phyloP scores from a whole-genome alignment of 352 stramenopile genomes.

The Globisporangium spiculum region DNA sequence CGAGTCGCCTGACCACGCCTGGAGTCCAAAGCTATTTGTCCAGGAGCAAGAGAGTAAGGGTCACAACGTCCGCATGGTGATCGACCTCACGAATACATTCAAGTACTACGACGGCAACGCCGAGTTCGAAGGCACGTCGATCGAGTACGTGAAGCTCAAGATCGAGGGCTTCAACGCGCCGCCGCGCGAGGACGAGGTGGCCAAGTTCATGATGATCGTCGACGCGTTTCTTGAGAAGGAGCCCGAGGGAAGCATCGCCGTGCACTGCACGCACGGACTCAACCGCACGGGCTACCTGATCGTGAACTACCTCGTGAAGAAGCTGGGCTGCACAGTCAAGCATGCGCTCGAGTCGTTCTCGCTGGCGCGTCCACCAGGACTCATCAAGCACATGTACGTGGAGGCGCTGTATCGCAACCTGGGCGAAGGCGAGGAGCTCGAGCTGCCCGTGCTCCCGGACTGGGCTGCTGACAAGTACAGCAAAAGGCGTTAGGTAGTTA shows the following conservation, averaged over 20 bases:
- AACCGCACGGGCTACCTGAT: slow-evolving; percentile 80
- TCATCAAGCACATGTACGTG: slow-evolving; percentile 86
- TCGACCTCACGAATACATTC: slow-evolving; percentile 83
- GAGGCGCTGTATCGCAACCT: slow-evolving; percentile 62
- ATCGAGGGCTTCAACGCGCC: slow-evolving; percentile 73
- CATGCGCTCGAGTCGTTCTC: slow-evolving; percentile 67
- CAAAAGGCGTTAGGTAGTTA: slow-evolving; percentile 19
- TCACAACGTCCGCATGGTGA: slow-evolving; percentile 58
- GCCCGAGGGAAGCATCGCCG: slow-evolving; percentile 44
- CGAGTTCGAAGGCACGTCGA: slow-evolving; percentile 39
- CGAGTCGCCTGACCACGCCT: slow-evolving; percentile 35
- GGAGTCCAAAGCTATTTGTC: slow-evolving; percentile 58
- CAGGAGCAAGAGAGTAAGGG: slow-evolving; percentile 32
- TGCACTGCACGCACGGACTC: slow-evolving; percentile 81
- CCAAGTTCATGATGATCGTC: slow-evolving; percentile 60
- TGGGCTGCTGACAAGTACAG: slow-evolving; percentile 74
- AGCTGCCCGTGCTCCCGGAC: slow-evolving; percentile 49
- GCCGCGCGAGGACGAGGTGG: slow-evolving; percentile 44
- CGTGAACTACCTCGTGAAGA: slow-evolving; percentile 67
- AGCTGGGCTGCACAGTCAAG: slow-evolving; percentile 40
- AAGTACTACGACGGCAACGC: slow-evolving; percentile 75
- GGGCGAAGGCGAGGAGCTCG: slow-evolving; percentile 34
- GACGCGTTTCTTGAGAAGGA: slow-evolving; percentile 51
- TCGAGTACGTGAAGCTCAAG: slow-evolving; percentile 75
- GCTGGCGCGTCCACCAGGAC: slow-evolving; percentile 52